These are phyloP conservation scores for Nakazawaea holstii DNA, from an alignment of 805 yeast genomes.

Conservation along the genomic window DNA sequence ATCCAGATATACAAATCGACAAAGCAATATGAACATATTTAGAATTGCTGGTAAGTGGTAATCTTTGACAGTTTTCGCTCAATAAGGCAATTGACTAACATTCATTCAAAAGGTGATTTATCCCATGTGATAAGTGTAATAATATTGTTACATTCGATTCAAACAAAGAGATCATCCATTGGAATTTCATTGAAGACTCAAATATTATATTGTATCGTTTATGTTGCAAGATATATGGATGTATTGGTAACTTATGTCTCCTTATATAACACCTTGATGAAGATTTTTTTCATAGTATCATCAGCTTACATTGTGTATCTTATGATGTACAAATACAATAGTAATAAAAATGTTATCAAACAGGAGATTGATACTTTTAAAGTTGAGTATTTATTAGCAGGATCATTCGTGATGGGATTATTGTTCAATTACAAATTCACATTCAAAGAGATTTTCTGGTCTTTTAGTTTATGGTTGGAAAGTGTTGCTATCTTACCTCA, in stretches of 20 bases:
- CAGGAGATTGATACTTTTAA: slow-evolving; percentile 69
- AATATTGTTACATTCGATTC: slow-evolving; percentile 69
- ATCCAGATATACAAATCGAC: neutral
- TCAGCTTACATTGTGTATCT: slow-evolving; percentile 71
- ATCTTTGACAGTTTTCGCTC: too few species aligned
- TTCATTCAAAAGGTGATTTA: slow-evolving; percentile 51
- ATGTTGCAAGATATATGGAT: slow-evolving; percentile 67
- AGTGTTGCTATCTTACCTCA: slow-evolving; percentile 91
- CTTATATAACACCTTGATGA: slow-evolving; percentile 75
- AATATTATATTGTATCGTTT: slow-evolving; percentile 68
- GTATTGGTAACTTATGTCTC: slow-evolving; percentile 53
- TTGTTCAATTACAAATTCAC: slow-evolving; percentile 65
- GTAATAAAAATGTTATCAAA: slow-evolving; percentile 38
- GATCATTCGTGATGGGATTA: slow-evolving; percentile 49
- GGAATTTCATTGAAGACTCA: slow-evolving; percentile 93
- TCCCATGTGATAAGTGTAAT: slow-evolving; percentile 79
- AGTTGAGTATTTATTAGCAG: slow-evolving; percentile 62
- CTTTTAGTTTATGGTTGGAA: slow-evolving; percentile 90
- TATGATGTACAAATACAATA: slow-evolving; percentile 57
- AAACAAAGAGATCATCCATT: slow-evolving; percentile 54
- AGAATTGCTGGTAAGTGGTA: slow-evolving; percentile 23
- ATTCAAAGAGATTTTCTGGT: slow-evolving; percentile 67
- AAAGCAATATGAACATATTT: slow-evolving; percentile 33
- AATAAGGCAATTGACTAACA: neutral
- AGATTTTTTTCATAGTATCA: slow-evolving; percentile 71